A percentile compares a stretch with the other conserved stretches of the same genome.
Evolutionary conservation across 805 yeast species (phyloP).

Genomic region (Wickerhamomyces strasburgensis): DNA sequence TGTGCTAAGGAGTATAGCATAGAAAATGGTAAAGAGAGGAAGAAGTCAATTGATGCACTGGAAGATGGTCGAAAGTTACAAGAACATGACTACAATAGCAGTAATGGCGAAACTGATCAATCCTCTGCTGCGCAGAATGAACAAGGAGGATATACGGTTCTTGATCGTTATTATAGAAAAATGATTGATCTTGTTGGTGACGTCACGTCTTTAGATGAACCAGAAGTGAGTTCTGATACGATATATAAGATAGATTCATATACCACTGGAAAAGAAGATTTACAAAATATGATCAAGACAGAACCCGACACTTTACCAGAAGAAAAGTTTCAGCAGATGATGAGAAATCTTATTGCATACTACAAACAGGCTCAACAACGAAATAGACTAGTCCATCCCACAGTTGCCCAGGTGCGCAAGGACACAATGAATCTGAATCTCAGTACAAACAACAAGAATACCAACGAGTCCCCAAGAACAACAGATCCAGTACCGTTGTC

Average conservation of each 20-base stretch:
- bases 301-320: slow-evolving; percentile 28
- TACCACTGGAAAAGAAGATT: background rate
- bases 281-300: slow-evolving; percentile 16
- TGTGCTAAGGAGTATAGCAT: slow-evolving; percentile 30
- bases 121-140: no score
- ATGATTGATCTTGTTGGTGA: slow-evolving; percentile 48
- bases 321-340: background rate
- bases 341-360: background rate
- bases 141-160: slow-evolving; percentile 35
- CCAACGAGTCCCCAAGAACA: background rate
- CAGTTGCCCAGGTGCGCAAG: background rate
- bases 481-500: slow-evolving; percentile 2
- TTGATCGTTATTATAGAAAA: slow-evolving; percentile 43
- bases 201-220: slow-evolving; percentile 11
- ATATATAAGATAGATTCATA: background rate
- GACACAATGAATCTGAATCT: slow-evolving; percentile 1
- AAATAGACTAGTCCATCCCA: background rate
- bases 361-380: background rate
- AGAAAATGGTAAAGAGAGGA: slow-evolving; percentile 10
- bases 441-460: background rate
- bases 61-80: slow-evolving; percentile 8
- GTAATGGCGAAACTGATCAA: no score
- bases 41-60: slow-evolving; percentile 16
- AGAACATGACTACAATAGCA: no score
- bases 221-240: background rate